Evolutionary conservation across 2,329 filamentous ascomycete genomes (phyloP), one percentile per base, ranked within the genome.

Genomic region (Stagonosporopsis rhizophila): DNA sequence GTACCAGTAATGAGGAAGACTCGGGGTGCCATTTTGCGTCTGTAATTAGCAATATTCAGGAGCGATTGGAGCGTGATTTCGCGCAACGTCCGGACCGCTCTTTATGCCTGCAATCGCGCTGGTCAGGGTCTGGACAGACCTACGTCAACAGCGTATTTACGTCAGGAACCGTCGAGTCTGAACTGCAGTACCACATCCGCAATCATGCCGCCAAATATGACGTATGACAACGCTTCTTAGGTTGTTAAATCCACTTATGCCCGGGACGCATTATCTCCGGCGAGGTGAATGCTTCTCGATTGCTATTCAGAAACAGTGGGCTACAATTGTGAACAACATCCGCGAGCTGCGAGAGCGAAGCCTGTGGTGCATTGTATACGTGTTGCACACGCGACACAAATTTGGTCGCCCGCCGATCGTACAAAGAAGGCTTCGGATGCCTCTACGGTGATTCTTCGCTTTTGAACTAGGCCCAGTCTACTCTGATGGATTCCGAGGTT

Each of bases 1-100:
- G 77, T 78, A 50, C 79, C 79, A 2, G 79, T 81, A 52, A 81
- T 79, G 64, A 81, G 72, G 62, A 81, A 81, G 56, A 81, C 75
- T 55, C 77, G 76, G 32, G 77, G 76, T 49, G 77, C 65, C 76
- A 79, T 79, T 34, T 34, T 63, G 42, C 49, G 8, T 8, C 7
- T 32, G 8, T 25, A 8, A 39, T 35, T 27, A 6, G 40, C 2
- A n/a, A n/a, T n/a, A n/a, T n/a, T n/a, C n/a, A n/a, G n/a, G n/a
- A n/a, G n/a, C n/a, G n/a, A n/a, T n/a, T n/a, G n/a, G n/a, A n/a
- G n/a, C n/a, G n/a, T n/a, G n/a, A n/a, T n/a, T n/a, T 32, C 30
- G 14, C 30, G 12, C n/a, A n/a, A n/a, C n/a, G n/a, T n/a, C n/a
- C n/a, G 35, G 34, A n/a, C 27, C 3, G 44, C 35, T 37, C 42